A percentile compares a stretch with the other conserved stretches of the same genome.
Evolutionary conservation across 768 basidiomycete genomes (phyloP).

Genomic region (Tricholomella constricta): DNA sequence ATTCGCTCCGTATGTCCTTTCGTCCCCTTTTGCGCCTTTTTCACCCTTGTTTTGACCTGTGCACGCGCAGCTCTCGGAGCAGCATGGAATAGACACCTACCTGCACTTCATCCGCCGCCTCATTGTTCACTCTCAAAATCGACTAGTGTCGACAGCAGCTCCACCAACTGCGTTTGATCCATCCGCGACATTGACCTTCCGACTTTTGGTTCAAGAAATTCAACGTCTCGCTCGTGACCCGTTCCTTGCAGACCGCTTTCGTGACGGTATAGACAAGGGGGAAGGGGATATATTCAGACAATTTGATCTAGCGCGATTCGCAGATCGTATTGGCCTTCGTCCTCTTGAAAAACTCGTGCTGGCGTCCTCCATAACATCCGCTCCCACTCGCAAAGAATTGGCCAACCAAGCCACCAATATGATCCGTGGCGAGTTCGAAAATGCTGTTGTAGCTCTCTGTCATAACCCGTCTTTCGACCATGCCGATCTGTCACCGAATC

Average conservation of each 20-base stretch:
- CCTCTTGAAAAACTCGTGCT: slow-evolving; percentile 81
- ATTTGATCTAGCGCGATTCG: slow-evolving; percentile 83
- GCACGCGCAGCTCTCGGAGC: slow-evolving; percentile 80
- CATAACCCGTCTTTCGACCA: slow-evolving; percentile 83
- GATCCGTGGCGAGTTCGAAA: slow-evolving; percentile 79
- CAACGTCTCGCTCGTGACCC: slow-evolving; percentile 90
- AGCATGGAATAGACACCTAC: slow-evolving; percentile 96
- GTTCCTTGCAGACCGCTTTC: slow-evolving; percentile 85
- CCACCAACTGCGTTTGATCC: slow-evolving; percentile 70
- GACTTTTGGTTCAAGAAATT: slow-evolving; percentile 84
- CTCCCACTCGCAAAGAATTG: slow-evolving; percentile 55
- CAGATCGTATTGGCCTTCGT: slow-evolving; percentile 77
- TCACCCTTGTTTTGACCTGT: slow-evolving; percentile 14
- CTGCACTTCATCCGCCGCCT: slow-evolving; percentile 96
- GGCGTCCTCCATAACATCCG: slow-evolving; percentile 70
- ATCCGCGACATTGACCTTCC: slow-evolving; percentile 79
- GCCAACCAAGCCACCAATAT: slow-evolving; percentile 67
- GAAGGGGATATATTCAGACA: slow-evolving; percentile 82
- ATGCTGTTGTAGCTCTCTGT: slow-evolving; percentile 71
- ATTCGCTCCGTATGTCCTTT: slow-evolving; percentile 81
- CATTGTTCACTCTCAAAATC: slow-evolving; percentile 82
- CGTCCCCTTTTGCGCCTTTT: slow-evolving; percentile 18
- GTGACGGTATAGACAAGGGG: slow-evolving; percentile 86
- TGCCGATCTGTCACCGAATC: slow-evolving; percentile 72
- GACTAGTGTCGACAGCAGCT: slow-evolving; percentile 54